Evolutionary conservation across 129 eudicot genomes (phyloP), one percentile per base, ranked within the genome.

Genomic region (Apium graveolens): DNA sequence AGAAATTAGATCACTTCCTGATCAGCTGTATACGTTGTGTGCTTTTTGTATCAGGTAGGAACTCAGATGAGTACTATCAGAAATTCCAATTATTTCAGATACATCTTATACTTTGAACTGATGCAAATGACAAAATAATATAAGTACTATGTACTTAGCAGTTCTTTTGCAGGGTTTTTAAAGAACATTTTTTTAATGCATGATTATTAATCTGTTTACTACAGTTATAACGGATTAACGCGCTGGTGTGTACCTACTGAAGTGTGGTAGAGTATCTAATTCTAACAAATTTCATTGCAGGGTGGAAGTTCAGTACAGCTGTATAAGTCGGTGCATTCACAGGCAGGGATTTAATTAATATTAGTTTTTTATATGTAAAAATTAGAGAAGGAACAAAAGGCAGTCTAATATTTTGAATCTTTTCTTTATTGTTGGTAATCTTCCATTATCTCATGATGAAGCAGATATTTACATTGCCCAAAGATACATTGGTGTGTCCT

Each of bases 301-400:
- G 98, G 98, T 81, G 98, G 98, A 84, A 95, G 97, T 79, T 95
- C 98, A 20, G 83, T 84, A 75, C 88, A 90, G 81, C 90, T 95
- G 62, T 95, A 91, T 62, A 84, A 88, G 81, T 95, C 98, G 1
- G 98, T 95, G 62, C 97, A 91, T 80, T 88, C 98, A 60, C 94
- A 95, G 97, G 98, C 83, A 91, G 86, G 94, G 57, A 66, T 37
- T 71, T 75, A 37, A 73, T 29, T 5, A 76, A n/a, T 26, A 49
- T 46, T 31, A 41, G 21, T 27, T 35, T 43, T 5, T 37, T 63
- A 5, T 44, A 2, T 38, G 3, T 43, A 53, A n/a, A n/a, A n/a
- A 37, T 71, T 37, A 8, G 6, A 70, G 24, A 49, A 4, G 18
- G 24, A 63, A 17, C n/a, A 76, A 53, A 66, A 10, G 35, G 9